A percentile compares a stretch with the other conserved stretches of the same genome.
Conservation (phyloP, 306 rosid genomes). For the Vigna radiata region DNA sequence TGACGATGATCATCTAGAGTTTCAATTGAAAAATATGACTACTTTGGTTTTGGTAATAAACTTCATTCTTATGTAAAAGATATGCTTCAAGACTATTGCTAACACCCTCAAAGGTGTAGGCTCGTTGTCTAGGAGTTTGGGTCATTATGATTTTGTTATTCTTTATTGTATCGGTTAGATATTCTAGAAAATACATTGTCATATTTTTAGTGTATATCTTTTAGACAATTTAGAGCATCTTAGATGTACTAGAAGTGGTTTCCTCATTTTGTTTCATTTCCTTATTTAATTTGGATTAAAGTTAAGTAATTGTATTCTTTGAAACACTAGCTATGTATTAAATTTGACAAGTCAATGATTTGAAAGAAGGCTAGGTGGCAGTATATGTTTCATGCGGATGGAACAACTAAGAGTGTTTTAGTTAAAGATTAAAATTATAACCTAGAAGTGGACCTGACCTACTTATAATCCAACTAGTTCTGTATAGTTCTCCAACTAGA, state of each 20-base stretch:
- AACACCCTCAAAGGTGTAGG: conserved; percentile 12
- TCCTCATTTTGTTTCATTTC: neutral
- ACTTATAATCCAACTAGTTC: conserved; percentile 56
- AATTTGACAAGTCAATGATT: too few species aligned
- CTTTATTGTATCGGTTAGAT: conserved; percentile 4
- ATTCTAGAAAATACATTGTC: neutral
- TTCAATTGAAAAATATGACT: conserved; percentile 76
- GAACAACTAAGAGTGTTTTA: conserved; percentile 49
- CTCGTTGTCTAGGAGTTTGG: conserved; percentile 24
- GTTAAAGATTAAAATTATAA: conserved; percentile 62
- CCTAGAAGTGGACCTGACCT: conserved; percentile 72
- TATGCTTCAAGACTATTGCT: conserved; percentile 32
- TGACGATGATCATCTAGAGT: conserved; percentile 64
- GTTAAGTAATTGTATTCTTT: neutral
- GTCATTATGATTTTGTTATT: conserved; percentile 17
- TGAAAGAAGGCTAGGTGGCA: conserved; percentile 45
- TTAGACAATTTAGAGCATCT: neutral
- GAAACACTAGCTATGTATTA: too few species aligned
- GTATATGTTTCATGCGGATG: conserved; percentile 49
- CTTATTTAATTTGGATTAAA: neutral
- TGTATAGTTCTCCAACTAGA: conserved; percentile 60
- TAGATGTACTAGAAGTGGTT: neutral
- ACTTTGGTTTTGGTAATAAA: conserved; percentile 78
- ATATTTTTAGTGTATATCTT: neutral
- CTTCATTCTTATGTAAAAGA: conserved; percentile 22